phyloP scores from a whole-genome alignment of 2,329 filamentous ascomycete genomes.

The Chaetomium olivaceum region DNA sequence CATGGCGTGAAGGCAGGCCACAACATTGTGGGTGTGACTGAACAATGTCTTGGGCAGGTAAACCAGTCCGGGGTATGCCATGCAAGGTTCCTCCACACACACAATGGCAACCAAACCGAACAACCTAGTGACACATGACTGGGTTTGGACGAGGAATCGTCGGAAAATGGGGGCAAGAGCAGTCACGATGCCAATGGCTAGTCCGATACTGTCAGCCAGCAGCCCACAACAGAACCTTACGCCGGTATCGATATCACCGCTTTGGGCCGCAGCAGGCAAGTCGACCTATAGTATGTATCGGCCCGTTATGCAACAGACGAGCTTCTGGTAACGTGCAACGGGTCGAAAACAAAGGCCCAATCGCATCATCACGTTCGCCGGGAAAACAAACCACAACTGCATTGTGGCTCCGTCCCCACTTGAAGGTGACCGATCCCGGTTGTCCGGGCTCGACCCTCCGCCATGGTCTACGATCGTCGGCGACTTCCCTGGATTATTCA shows the following conservation, averaged over 20 bases:
- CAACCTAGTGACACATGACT: neutral
- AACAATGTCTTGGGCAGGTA: neutral
- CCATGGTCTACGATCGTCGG: constrained; percentile 7
- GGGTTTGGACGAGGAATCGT: neutral
- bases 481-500: constrained; percentile 1
- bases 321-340: neutral
- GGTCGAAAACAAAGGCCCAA: constrained; percentile 1
- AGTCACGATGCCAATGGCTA: neutral
- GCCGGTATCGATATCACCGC: constrained; percentile 3
- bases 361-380: constrained; percentile 1
- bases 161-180: neutral
- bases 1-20: neutral
- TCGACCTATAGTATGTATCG: neutral
- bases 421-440: neutral
- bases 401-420: constrained; percentile 5
- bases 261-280: neutral
- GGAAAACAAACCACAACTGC: neutral
- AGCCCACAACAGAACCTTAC: neutral
- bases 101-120: neutral
- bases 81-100: neutral
- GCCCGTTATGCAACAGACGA: neutral
- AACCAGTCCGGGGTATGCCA: neutral
- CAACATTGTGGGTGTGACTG: neutral
- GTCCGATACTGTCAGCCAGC: neutral
- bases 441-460: neutral